phyloP scores from a whole-genome alignment of 2,329 filamentous ascomycete genomes.

The Lasiodiplodia hormozganensis region DNA sequence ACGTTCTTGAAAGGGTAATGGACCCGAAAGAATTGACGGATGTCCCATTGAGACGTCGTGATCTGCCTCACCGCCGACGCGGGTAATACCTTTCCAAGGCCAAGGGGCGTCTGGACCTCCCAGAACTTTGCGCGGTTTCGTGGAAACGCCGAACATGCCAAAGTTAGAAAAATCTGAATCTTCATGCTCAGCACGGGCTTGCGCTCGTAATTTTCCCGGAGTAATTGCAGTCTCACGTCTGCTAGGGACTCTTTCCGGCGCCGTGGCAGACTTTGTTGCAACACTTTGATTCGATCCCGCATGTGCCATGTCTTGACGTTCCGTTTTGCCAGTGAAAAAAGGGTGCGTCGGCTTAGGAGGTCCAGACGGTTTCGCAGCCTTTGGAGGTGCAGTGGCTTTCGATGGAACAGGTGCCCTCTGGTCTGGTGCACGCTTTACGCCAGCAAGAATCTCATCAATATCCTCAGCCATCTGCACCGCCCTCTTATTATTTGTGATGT shows the following conservation, averaged over 20 bases:
- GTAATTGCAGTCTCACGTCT: constrained; percentile 51
- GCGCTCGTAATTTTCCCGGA: constrained; percentile 54
- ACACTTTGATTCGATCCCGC: background rate
- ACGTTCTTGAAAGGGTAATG: constrained; percentile 1
- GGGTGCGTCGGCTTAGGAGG: constrained; percentile 66
- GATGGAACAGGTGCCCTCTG: constrained; percentile 22
- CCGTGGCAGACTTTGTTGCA: constrained; percentile 12
- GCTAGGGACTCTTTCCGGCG: constrained; percentile 37
- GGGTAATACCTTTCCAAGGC: constrained; percentile 70
- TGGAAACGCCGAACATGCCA: constrained; percentile 32
- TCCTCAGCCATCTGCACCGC: constrained; percentile 61
- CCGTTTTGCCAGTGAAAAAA: constrained; percentile 69
- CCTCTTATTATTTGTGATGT: constrained; percentile 59
- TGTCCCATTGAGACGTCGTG: background rate
- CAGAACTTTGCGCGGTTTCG: constrained; percentile 55
- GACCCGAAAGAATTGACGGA: background rate
- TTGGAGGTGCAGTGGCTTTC: background rate
- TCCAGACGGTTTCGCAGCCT: constrained; percentile 39
- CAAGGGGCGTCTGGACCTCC: constrained; percentile 74
- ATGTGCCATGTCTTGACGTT: constrained; percentile 34
- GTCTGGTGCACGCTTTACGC: constrained; percentile 41
- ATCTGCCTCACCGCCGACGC: constrained; percentile 63
- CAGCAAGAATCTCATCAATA: constrained; percentile 68
- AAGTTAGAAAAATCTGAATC: constrained; percentile 35
- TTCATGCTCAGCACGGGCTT: constrained; percentile 35